Evolutionary conservation across 2,329 filamentous ascomycete genomes (phyloP).

Genomic region (Atkinsonella hypoxylon): DNA sequence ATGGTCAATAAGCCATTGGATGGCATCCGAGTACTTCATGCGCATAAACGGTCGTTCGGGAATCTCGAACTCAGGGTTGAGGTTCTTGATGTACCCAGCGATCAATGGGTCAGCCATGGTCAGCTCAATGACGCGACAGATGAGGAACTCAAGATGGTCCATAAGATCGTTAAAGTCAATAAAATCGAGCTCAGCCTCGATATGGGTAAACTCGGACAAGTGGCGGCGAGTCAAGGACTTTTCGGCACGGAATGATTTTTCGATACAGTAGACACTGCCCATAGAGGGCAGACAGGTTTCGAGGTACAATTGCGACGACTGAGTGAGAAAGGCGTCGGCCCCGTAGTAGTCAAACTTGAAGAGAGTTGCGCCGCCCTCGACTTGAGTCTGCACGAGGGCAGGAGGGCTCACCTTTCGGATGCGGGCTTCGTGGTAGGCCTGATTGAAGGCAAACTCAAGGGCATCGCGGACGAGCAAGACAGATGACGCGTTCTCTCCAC

Average conservation of each 20-base stretch:
- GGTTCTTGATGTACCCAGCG: constrained; percentile 62
- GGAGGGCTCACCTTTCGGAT: constrained; percentile 80
- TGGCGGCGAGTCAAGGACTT: constrained; percentile 92
- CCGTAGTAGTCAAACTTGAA: constrained; percentile 86
- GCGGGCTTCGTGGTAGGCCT: constrained; percentile 63
- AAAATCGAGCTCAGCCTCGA: constrained; percentile 94
- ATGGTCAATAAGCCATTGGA: constrained; percentile 84
- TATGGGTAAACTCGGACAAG: constrained; percentile 90
- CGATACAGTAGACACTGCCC: constrained; percentile 94
- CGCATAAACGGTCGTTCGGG: constrained; percentile 81
- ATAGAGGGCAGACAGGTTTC: constrained; percentile 86
- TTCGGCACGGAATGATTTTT: constrained; percentile 97
- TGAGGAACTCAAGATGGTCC: constrained; percentile 70
- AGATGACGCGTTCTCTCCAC: constrained; percentile 71
- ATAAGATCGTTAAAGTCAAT: constrained; percentile 88
- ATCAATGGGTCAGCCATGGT: constrained; percentile 62
- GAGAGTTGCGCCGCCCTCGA: constrained; percentile 83
- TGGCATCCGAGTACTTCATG: constrained; percentile 91
- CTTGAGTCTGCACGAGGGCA: constrained; percentile 87
- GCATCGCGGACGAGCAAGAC: constrained; percentile 80
- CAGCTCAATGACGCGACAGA: constrained; percentile 75
- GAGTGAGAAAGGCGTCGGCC: constrained; percentile 84
- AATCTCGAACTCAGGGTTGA: constrained; percentile 82
- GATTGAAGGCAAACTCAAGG: constrained; percentile 69
- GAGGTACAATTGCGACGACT: constrained; percentile 94